Percentiles rank a stretch among this genome's conserved stretches.
These are phyloP conservation scores for Sphagnum fallax DNA, from an alignment of 228 moss, liverwort and hornwort genomes.

Conservation along the genomic window DNA sequence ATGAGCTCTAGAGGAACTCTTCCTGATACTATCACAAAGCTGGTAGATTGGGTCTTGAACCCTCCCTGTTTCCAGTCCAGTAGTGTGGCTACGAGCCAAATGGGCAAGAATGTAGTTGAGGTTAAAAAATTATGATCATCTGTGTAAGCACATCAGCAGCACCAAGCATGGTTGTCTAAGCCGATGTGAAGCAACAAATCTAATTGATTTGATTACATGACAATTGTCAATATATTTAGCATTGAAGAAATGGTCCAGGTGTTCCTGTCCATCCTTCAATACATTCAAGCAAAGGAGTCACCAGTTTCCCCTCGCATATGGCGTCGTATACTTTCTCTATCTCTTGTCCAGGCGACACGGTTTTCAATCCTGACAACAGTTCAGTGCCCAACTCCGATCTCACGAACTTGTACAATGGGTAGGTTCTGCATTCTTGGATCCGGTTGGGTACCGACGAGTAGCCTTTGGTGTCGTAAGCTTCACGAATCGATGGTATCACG, in stretches of 20 bases:
- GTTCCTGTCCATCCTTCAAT: slow-evolving; percentile 17
- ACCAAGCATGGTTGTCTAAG: no score
- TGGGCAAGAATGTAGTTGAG: no score
- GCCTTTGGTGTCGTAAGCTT: slow-evolving; percentile 15
- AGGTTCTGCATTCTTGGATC: slow-evolving; percentile 13
- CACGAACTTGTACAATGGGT: slow-evolving; percentile 21
- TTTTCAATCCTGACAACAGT: slow-evolving; percentile 11
- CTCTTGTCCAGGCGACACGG: slow-evolving; percentile 16
- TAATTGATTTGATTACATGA: no score
- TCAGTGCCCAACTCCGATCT: slow-evolving; percentile 14
- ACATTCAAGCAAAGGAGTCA: slow-evolving; percentile 9
- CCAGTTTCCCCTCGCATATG: slow-evolving; percentile 12
- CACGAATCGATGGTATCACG: slow-evolving; percentile 9
- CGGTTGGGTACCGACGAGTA: slow-evolving; percentile 14
- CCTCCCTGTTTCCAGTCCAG: no score
- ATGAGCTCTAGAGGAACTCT: no score
- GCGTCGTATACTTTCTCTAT: slow-evolving; percentile 21
- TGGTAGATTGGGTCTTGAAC: no score
- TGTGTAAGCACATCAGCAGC: no score
- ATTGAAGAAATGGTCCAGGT: slow-evolving; percentile 10
- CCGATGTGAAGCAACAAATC: no score
- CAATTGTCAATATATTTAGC: background rate
- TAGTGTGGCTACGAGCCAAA: no score
- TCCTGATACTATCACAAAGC: no score
- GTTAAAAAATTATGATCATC: no score